Evolutionary conservation across 1,139 yeast species (phyloP).

Genomic region (Geotrichum siamense): DNA sequence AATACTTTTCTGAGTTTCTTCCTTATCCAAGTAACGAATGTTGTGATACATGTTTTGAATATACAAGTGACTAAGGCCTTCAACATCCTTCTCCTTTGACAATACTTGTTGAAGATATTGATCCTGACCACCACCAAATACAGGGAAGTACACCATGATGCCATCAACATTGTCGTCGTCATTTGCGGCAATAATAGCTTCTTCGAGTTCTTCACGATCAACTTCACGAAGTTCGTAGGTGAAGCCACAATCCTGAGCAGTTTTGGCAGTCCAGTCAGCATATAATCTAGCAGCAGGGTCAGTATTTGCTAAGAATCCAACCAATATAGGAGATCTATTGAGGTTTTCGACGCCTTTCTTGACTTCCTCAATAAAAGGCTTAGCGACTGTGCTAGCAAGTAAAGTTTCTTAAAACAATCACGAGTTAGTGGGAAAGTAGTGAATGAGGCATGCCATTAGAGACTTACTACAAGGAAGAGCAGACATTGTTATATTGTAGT

Average conservation of each 20-base stretch:
- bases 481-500: conserved; percentile 1
- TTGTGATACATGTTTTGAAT: conserved; percentile 94
- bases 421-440: not conserved
- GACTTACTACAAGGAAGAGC: conserved; percentile 4
- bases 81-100: conserved; percentile 82
- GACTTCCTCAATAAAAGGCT: conserved; percentile 70
- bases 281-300: conserved; percentile 96
- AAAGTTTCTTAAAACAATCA: conserved; percentile 57
- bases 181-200: conserved; percentile 74
- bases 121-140: conserved; percentile 90
- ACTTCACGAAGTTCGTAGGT: conserved; percentile 67
- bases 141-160: conserved; percentile 97
- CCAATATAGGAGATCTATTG: conserved; percentile 57
- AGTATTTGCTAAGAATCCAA: conserved; percentile 82
- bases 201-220: conserved; percentile 78
- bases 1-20: conserved; percentile 68
- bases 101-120: conserved; percentile 91
- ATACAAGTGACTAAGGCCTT: conserved; percentile 85
- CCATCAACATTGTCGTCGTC: conserved; percentile 73
- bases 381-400: conserved; percentile 81
- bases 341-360: conserved; percentile 49
- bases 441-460: not conserved
- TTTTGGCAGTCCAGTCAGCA: conserved; percentile 93
- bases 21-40: conserved; percentile 67
- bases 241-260: conserved; percentile 81